phyloP scores from a whole-genome alignment of 306 rosid species.

The Cucumis cinereus region DNA sequence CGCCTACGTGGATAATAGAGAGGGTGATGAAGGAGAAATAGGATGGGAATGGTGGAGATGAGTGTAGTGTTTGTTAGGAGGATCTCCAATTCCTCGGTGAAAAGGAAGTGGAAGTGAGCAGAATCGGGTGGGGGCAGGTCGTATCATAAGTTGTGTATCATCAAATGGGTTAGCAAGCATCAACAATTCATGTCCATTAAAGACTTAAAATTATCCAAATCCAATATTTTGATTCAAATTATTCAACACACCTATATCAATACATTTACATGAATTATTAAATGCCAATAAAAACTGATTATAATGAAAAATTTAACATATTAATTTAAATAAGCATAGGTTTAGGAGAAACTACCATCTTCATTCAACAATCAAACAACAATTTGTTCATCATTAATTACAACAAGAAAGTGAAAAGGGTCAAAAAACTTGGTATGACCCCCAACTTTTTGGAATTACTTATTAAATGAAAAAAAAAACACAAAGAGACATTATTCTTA shows the following conservation, averaged over 20 bases:
- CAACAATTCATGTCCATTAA: not conserved
- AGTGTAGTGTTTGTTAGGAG: not conserved
- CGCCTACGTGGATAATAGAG: not conserved
- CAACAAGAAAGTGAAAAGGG: not conserved
- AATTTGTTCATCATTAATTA: not conserved
- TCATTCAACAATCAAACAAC: too few relatives aligned
- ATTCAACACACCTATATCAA: too few relatives aligned
- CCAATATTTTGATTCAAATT: too few relatives aligned
- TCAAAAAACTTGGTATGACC: not conserved
- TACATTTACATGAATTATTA: too few relatives aligned
- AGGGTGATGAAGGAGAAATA: not conserved
- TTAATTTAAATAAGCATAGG: too few relatives aligned
- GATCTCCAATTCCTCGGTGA: not conserved
- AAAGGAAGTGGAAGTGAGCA: not conserved
- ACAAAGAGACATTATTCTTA: not conserved
- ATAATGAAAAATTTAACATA: too few relatives aligned
- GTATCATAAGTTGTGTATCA: not conserved
- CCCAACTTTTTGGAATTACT: not conserved
- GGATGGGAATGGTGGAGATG: not conserved
- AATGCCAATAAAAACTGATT: too few relatives aligned
- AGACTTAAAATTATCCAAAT: too few relatives aligned
- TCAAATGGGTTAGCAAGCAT: not conserved
- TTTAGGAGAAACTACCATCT: too few relatives aligned
- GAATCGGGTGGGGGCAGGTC: not conserved
- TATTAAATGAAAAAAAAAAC: not conserved